Conservation (phyloP, 345 rosid species). For the Eutrema yunnanense region DNA sequence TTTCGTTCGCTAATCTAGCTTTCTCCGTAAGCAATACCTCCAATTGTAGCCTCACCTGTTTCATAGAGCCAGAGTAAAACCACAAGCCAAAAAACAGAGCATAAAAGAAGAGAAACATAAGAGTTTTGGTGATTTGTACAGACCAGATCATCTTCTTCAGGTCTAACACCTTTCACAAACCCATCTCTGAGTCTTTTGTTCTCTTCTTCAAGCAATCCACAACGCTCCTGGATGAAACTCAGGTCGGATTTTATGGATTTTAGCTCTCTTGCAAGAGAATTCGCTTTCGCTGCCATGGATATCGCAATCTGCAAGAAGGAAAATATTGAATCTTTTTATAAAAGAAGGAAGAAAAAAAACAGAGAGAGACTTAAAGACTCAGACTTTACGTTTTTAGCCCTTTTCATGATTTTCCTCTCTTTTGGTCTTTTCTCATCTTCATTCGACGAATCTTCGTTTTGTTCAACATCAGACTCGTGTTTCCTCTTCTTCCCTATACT, state of each 20-base stretch:
- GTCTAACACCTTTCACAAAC: slow-evolving; percentile 55
- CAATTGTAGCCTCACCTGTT: slow-evolving; percentile 87
- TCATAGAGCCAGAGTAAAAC: not conserved
- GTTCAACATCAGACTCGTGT: slow-evolving; percentile 39
- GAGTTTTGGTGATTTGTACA: not conserved
- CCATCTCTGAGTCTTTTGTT: slow-evolving; percentile 85
- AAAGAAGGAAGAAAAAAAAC: not conserved
- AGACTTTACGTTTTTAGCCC: slow-evolving; percentile 60
- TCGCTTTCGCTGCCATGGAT: slow-evolving; percentile 80
- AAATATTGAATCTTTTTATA: not conserved
- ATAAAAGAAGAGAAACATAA: not conserved
- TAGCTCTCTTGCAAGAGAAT: slow-evolving; percentile 73
- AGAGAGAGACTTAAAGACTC: not conserved
- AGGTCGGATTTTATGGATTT: slow-evolving; percentile 64
- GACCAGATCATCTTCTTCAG: slow-evolving; percentile 97
- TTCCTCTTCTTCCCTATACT: slow-evolving; percentile 61
- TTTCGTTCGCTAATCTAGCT: slow-evolving; percentile 80
- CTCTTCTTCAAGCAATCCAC: slow-evolving; percentile 73
- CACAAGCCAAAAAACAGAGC: not conserved
- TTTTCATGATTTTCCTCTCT: slow-evolving; percentile 49
- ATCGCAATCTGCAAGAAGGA: slow-evolving; percentile 56
- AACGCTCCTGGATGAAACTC: slow-evolving; percentile 70
- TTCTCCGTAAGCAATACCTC: slow-evolving; percentile 88
- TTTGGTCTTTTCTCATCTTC: slow-evolving; percentile 43
- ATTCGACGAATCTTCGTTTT: slow-evolving; percentile 28